phyloP scores from a whole-genome alignment of 192 early-diverging fungal genomes.

The Podila verticillata region DNA sequence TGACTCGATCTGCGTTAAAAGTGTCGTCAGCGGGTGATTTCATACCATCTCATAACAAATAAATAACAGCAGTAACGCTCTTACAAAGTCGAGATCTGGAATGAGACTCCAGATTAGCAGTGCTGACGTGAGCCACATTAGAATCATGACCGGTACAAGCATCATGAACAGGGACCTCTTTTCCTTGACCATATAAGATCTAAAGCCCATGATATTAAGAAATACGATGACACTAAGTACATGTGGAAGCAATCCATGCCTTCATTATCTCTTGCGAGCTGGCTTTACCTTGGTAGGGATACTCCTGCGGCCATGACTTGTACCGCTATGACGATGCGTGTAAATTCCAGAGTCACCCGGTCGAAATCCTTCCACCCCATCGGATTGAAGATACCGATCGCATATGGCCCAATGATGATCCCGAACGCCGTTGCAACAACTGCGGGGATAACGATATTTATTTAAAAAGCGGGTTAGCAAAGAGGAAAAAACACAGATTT shows the following conservation, averaged over 20 bases:
- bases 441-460: not conserved
- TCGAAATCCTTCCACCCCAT: constrained; percentile 47
- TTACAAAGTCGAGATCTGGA: constrained; percentile 61
- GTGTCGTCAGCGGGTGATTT: not conserved
- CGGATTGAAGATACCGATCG: constrained; percentile 72
- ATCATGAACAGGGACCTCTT: constrained; percentile 70
- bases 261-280: not conserved
- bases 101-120: constrained; percentile 67
- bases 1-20: constrained; percentile 60
- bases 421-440: constrained; percentile 84
- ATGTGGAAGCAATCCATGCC: too few species aligned
- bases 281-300: constrained; percentile 61
- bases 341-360: constrained; percentile 70
- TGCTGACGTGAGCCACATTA: constrained; percentile 82
- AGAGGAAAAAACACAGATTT: not conserved
- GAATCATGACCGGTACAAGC: constrained; percentile 82
- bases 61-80: constrained; percentile 15
- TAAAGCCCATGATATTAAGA: too few species aligned
- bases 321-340: constrained; percentile 81
- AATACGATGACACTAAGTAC: not conserved
- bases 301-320: constrained; percentile 90
- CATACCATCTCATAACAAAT: not conserved
- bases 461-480: not conserved
- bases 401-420: constrained; percentile 79
- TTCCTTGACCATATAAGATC: constrained; percentile 76